phyloP scores from a whole-genome alignment of 768 basidiomycete genomes.

The Chiua virens region DNA sequence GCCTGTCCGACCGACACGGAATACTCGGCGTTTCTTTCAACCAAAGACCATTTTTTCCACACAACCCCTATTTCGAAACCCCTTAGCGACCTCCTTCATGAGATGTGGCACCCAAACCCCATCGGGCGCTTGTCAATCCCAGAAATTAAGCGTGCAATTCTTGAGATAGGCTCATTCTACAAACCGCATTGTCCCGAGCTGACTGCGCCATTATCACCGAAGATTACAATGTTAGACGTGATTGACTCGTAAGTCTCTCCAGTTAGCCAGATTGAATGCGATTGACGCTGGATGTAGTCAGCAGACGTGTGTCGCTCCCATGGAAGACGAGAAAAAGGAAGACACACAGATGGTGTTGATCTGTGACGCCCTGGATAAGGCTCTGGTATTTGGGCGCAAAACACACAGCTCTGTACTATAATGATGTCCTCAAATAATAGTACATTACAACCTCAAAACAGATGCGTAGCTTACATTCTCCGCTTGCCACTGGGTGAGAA shows the following conservation, averaged over 20 bases:
- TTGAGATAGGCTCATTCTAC: background rate
- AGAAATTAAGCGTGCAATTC: background rate
- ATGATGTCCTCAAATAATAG: too few species aligned
- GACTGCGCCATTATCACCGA: too few species aligned
- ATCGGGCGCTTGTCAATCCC: background rate
- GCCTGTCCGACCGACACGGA: background rate
- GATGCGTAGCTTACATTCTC: too few species aligned
- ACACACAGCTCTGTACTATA: too few species aligned
- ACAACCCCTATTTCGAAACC: conserved; percentile 1
- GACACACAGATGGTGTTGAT: background rate
- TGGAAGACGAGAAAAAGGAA: background rate
- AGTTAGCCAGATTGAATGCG: background rate
- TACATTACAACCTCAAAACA: too few species aligned
- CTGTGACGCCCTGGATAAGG: too few species aligned
- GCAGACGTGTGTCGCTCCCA: background rate
- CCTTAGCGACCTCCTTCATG: conserved; percentile 1
- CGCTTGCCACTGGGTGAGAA: too few species aligned
- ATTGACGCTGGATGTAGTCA: background rate
- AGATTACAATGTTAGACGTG: background rate
- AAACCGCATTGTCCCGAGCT: background rate
- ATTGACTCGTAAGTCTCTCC: background rate
- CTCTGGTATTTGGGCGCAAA: too few species aligned
- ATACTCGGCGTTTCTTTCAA: background rate
- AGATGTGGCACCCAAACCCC: conserved; percentile 2
- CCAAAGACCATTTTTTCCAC: conserved; percentile 4